phyloP scores from a whole-genome alignment of 2,329 filamentous ascomycete species.

The Fusarium fujikuroi region DNA sequence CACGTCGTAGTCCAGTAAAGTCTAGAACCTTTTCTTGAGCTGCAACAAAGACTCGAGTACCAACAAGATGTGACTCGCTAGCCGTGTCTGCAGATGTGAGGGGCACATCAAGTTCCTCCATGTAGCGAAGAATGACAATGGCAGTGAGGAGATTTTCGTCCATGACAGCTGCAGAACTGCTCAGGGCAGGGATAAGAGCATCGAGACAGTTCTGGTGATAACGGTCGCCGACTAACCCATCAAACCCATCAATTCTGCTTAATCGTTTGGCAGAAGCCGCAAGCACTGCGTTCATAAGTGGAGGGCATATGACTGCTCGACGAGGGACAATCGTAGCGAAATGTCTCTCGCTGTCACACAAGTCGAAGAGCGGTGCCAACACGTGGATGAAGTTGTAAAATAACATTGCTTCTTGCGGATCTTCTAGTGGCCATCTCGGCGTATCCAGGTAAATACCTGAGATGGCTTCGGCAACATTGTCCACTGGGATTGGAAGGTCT shows the following conservation, averaged over 20 bases:
- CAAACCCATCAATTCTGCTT: constrained; percentile 36
- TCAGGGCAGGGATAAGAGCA: constrained; percentile 43
- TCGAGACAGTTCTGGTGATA: constrained; percentile 46
- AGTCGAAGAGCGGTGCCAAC: constrained; percentile 44
- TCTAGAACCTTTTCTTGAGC: constrained; percentile 44
- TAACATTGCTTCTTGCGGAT: constrained; percentile 44
- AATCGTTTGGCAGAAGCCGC: constrained; percentile 44
- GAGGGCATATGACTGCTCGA: constrained; percentile 43
- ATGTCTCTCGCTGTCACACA: constrained; percentile 45
- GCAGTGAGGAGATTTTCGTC: constrained; percentile 47
- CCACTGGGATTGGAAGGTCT: constrained; percentile 15
- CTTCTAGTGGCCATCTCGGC: constrained; percentile 37
- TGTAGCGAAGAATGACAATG: constrained; percentile 46
- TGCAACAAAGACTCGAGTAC: constrained; percentile 45
- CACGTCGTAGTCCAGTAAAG: constrained; percentile 44
- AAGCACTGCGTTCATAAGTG: constrained; percentile 45
- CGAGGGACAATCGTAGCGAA: constrained; percentile 46
- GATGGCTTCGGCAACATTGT: constrained; percentile 32
- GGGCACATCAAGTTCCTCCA: constrained; percentile 45
- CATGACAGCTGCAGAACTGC: constrained; percentile 40
- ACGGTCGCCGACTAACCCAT: constrained; percentile 39
- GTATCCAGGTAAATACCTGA: constrained; percentile 39
- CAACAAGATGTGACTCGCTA: constrained; percentile 45
- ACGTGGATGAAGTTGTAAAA: constrained; percentile 44
- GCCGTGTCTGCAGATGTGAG: constrained; percentile 20